Evolutionary conservation across 2,329 filamentous ascomycete species (phyloP).

Genomic region (Triangularia verruculosa): DNA sequence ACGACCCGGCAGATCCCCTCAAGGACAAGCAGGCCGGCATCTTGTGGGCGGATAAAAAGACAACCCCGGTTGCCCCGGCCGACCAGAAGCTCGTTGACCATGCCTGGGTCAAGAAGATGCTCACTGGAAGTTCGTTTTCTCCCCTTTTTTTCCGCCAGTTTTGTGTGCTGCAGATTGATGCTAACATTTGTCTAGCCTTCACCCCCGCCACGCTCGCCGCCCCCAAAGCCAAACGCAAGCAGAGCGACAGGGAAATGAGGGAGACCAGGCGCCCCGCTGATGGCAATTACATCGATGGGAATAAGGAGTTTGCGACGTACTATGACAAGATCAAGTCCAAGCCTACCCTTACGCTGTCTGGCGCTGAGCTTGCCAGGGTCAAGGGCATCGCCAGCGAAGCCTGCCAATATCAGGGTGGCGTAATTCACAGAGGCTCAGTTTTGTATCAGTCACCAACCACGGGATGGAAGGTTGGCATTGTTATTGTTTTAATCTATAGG

Average conservation of each 20-base stretch:
- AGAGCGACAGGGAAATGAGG: neutral
- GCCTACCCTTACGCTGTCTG: neutral
- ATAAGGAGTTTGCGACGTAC: neutral
- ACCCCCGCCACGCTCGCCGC: neutral
- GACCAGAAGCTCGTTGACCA: neutral
- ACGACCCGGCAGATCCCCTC: neutral
- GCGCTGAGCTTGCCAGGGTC: neutral
- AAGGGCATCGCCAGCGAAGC: neutral
- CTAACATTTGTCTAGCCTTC: neutral
- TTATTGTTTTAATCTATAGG: neutral
- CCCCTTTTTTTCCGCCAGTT: neutral
- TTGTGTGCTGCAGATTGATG: no score
- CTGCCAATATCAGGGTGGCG: neutral
- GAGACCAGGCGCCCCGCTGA: neutral
- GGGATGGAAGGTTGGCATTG: neutral
- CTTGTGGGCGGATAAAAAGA: constrained; percentile 1
- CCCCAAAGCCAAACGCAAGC: neutral
- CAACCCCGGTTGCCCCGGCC: neutral
- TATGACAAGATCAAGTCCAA: neutral
- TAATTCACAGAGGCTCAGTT: neutral
- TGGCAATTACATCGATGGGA: neutral
- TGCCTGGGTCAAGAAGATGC: neutral
- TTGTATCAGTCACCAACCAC: neutral
- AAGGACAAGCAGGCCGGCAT: constrained; percentile 1
- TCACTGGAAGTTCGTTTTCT: neutral